Evolutionary conservation across 2,329 filamentous ascomycete genomes (phyloP).

Genomic region (Fusarium sacchari): DNA sequence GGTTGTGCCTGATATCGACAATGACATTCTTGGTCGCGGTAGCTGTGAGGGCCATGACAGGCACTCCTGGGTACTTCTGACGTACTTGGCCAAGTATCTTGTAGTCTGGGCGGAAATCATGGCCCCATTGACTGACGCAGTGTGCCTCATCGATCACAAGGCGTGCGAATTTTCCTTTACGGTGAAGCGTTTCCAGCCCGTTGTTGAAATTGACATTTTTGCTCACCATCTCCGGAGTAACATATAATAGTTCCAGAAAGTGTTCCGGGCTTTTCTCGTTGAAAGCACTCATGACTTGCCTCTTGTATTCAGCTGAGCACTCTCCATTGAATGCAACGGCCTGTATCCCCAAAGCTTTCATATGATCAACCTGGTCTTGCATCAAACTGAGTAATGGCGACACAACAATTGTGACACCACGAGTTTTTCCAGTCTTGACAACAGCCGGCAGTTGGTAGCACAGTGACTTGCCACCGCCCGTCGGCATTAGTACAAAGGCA

Average conservation of each 20-base stretch:
- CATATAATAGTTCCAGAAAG: constrained; percentile 86
- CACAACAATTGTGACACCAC: constrained; percentile 91
- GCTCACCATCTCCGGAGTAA: constrained; percentile 96
- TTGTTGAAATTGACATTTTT: constrained; percentile 77
- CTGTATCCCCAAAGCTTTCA: constrained; percentile 77
- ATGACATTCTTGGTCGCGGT: constrained; percentile 96
- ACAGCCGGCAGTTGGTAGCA: constrained; percentile 96
- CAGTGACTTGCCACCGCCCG: constrained; percentile 94
- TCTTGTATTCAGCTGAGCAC: constrained; percentile 69
- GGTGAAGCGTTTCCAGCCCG: constrained; percentile 74
- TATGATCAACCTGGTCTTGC: constrained; percentile 93
- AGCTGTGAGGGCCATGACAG: constrained; percentile 93
- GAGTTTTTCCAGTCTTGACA: constrained; percentile 80
- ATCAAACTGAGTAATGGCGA: constrained; percentile 94
- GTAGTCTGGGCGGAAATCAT: constrained; percentile 97
- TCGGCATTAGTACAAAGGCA: constrained; percentile 97
- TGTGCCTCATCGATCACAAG: constrained; percentile 99
- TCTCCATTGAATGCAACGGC: constrained; percentile 87
- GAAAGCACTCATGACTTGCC: constrained; percentile 72
- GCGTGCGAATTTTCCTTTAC: constrained; percentile 78
- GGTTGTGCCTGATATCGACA: constrained; percentile 88
- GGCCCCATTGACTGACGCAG: constrained; percentile 98
- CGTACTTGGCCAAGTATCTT: constrained; percentile 84
- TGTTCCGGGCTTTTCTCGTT: constrained; percentile 74
- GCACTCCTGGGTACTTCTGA: constrained; percentile 77